phyloP scores from a whole-genome alignment of 2,329 filamentous ascomycete genomes.

The Cladophialophora exuberans region DNA sequence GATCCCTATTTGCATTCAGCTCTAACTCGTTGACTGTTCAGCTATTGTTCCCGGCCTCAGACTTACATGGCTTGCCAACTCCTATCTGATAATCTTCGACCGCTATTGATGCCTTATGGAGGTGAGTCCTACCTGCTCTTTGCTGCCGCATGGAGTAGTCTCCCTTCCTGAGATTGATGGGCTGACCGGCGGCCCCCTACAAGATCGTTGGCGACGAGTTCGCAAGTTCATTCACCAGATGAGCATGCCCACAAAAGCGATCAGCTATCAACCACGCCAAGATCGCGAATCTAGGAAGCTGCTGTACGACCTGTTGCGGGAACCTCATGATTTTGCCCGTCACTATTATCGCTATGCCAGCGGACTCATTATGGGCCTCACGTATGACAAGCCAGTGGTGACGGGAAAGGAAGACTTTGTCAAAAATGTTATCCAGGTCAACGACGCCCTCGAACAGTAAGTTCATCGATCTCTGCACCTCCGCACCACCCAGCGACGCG shows the following conservation, averaged over 20 bases:
- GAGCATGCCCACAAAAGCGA: constrained; percentile 41
- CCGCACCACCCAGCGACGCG: too few relatives aligned
- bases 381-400: constrained; percentile 53
- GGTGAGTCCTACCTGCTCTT: too few relatives aligned
- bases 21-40: too few relatives aligned
- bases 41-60: constrained; percentile 35
- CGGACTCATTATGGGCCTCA: constrained; percentile 54
- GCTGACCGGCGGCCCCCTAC: too few relatives aligned
- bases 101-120: constrained; percentile 55
- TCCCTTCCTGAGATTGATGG: too few relatives aligned
- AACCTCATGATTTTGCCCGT: constrained; percentile 47
- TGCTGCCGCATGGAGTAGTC: too few relatives aligned
- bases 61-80: constrained; percentile 34
- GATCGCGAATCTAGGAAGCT: constrained; percentile 53
- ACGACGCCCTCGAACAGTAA: too few relatives aligned
- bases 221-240: not conserved
- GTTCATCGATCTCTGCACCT: too few relatives aligned
- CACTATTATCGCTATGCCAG: constrained; percentile 53
- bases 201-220: constrained; percentile 47
- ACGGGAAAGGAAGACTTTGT: constrained; percentile 46
- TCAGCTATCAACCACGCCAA: constrained; percentile 53
- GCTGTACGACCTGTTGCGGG: constrained; percentile 44
- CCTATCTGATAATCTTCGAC: constrained; percentile 40
- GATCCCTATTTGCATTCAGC: too few relatives aligned
- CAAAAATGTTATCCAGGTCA: too few relatives aligned